Percentiles rank a stretch among this genome's conserved stretches.
phyloP scores from a whole-genome alignment of 306 rosid genomes.

The Sindora glabra region DNA sequence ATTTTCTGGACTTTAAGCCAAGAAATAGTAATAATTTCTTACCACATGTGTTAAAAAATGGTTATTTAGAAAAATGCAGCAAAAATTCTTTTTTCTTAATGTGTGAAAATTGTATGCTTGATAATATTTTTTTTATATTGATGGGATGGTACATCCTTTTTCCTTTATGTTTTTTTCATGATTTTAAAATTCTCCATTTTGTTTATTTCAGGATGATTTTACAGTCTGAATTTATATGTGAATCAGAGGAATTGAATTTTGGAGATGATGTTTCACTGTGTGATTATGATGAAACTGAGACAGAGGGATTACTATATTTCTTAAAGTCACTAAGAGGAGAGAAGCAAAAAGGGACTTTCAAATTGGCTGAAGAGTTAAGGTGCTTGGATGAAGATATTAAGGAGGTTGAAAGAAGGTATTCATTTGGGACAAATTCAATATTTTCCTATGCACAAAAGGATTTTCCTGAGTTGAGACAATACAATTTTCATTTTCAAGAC shows the following conservation, averaged over 20 bases:
- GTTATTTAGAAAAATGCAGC: too few relatives aligned
- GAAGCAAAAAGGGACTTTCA: conserved; percentile 49
- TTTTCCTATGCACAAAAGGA: conserved; percentile 25
- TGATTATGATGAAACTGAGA: conserved; percentile 55
- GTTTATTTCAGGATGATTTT: conserved; percentile 59
- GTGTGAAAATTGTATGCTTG: not conserved
- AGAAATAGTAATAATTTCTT: too few relatives aligned
- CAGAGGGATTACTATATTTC: conserved; percentile 50
- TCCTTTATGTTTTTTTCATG: not conserved
- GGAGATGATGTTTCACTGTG: conserved; percentile 38
- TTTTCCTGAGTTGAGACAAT: conserved; percentile 23
- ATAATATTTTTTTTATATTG: conserved; percentile 5
- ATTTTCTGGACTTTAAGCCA: too few relatives aligned
- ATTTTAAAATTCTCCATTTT: conserved; percentile 1
- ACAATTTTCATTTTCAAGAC: conserved; percentile 17
- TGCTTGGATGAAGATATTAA: conserved; percentile 67
- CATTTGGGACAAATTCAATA: conserved; percentile 19
- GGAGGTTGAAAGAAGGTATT: conserved; percentile 59
- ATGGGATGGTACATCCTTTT: not conserved
- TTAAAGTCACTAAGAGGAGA: conserved; percentile 47
- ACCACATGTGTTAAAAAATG: too few relatives aligned
- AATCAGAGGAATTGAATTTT: conserved; percentile 32
- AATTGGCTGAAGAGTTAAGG: conserved; percentile 52
- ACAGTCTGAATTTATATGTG: conserved; percentile 55
- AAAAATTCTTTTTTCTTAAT: not conserved